Evolutionary conservation across 148 eudicot genomes (phyloP), one percentile per base, ranked within the genome.

Genomic region (Drosera capensis): DNA sequence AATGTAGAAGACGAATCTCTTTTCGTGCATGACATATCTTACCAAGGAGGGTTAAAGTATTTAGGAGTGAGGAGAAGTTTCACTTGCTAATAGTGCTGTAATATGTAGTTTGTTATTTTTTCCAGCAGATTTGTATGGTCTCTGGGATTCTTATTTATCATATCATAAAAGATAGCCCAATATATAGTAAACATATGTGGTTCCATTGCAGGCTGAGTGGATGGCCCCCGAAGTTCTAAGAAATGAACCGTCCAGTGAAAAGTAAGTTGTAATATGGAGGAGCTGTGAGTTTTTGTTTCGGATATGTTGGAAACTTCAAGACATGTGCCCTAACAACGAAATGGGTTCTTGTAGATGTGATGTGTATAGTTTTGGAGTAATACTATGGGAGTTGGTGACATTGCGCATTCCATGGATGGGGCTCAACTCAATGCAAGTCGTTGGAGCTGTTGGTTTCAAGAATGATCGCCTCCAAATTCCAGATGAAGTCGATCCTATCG

Each of bases 141-240:
- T n/a, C n/a, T n/a, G n/a, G n/a, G n/a, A n/a, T n/a, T n/a, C n/a
- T n/a, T n/a, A n/a, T n/a, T n/a, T n/a, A n/a, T n/a, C n/a, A n/a
- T n/a, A n/a, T n/a, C n/a, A n/a, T n/a, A n/a, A n/a, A n/a, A n/a
- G 11, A 28, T 28, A 28, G 7, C 11, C 31, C 31, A 28, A 11
- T 28, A 28, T 28, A 5, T 0, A 28, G 31, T 11, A 28, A 28
- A 28, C 7, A 28, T 28, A n/a, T n/a, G n/a, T n/a, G 2, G 20
- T 51, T 38, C n/a, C 20, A 23, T 31, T 71, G 66, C 86, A 85
- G 95, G 78, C 95, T 44, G 99, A 90, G 53, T 90, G 99, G 99
- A 90, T 90, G 99, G 99, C 99, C n/a, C 95, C 99, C 13, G 99
- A 92, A 70, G 94, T 92, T 58, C 48, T 92, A 28, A 81, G 94